Evolutionary conservation across 805 yeast species (phyloP).

Genomic region (Ogataea paraovalis): DNA sequence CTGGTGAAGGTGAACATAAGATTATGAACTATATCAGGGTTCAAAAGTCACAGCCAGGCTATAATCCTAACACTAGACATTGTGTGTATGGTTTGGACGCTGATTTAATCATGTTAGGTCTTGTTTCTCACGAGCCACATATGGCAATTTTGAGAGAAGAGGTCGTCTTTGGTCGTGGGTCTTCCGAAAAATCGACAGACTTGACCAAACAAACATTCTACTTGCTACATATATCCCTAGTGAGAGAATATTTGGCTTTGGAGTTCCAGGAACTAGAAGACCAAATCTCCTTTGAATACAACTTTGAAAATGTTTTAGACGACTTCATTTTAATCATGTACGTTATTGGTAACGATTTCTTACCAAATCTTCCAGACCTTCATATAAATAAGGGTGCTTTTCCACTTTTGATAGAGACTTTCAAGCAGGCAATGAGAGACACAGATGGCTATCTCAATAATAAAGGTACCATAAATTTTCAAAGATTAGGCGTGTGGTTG

Average conservation of each 20-base stretch:
- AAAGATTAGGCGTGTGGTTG: slow-evolving; percentile 71
- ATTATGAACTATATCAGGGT: slow-evolving; percentile 89
- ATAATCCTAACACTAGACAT: slow-evolving; percentile 80
- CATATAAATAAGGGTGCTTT: slow-evolving; percentile 94
- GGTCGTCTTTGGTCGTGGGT: slow-evolving; percentile 71
- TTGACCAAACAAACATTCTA: slow-evolving; percentile 78
- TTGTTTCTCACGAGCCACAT: slow-evolving; percentile 93
- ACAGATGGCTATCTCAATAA: slow-evolving; percentile 84
- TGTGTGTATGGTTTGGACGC: slow-evolving; percentile 97
- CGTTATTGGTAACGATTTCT: slow-evolving; percentile 96
- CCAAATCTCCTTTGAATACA: slow-evolving; percentile 60
- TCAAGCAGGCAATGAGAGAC: slow-evolving; percentile 70
- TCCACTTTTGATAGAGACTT: slow-evolving; percentile 85
- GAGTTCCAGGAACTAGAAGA: slow-evolving; percentile 75
- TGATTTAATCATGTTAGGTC: slow-evolving; percentile 89
- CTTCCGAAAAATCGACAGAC: slow-evolving; percentile 33
- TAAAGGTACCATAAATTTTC: slow-evolving; percentile 74
- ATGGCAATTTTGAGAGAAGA: slow-evolving; percentile 93
- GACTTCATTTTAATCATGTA: slow-evolving; percentile 90
- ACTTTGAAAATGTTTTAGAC: slow-evolving; percentile 86
- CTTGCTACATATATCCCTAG: slow-evolving; percentile 77
- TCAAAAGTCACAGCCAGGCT: slow-evolving; percentile 67
- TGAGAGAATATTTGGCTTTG: slow-evolving; percentile 85
- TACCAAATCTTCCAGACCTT: slow-evolving; percentile 93
- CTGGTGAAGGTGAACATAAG: slow-evolving; percentile 98